phyloP scores from a whole-genome alignment of 805 yeast genomes.

The Yarrowia alimentaria region DNA sequence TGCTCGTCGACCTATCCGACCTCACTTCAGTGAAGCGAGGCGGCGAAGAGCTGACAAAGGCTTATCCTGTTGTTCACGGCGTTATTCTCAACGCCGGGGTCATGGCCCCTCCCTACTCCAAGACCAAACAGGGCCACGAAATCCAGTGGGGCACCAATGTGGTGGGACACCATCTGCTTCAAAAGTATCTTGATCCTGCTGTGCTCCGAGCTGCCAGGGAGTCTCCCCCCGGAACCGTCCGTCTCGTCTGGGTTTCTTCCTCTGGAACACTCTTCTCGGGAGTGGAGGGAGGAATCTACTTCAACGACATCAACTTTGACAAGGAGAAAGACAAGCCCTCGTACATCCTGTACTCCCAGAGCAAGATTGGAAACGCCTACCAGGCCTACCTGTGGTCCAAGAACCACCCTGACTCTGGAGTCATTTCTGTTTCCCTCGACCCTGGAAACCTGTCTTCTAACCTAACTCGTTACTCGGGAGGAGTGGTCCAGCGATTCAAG shows the following conservation, averaged over 20 bases:
- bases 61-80: neutral
- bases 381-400: constrained; percentile 43
- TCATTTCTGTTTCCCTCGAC: constrained; percentile 42
- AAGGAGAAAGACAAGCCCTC: constrained; percentile 27
- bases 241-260: constrained; percentile 51
- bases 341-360: constrained; percentile 43
- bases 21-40: constrained; percentile 1
- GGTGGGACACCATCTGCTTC: constrained; percentile 48
- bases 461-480: constrained; percentile 37
- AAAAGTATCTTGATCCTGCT: constrained; percentile 44
- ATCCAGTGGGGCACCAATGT: constrained; percentile 49
- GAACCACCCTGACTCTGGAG: constrained; percentile 39
- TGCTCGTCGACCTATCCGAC: neutral
- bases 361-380: constrained; percentile 45
- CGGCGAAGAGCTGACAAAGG: neutral
- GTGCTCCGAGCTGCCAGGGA: constrained; percentile 41
- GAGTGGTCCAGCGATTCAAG: constrained; percentile 2
- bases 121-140: constrained; percentile 49
- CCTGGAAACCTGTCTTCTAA: constrained; percentile 46
- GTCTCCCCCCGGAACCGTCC: constrained; percentile 37
- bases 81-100: constrained; percentile 50
- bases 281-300: constrained; percentile 39
- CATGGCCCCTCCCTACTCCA: constrained; percentile 42
- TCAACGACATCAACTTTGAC: constrained; percentile 39
- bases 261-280: constrained; percentile 40